Conservation (phyloP, 2,329 filamentous ascomycete genomes). For the Thielaviopsis euricoi region DNA sequence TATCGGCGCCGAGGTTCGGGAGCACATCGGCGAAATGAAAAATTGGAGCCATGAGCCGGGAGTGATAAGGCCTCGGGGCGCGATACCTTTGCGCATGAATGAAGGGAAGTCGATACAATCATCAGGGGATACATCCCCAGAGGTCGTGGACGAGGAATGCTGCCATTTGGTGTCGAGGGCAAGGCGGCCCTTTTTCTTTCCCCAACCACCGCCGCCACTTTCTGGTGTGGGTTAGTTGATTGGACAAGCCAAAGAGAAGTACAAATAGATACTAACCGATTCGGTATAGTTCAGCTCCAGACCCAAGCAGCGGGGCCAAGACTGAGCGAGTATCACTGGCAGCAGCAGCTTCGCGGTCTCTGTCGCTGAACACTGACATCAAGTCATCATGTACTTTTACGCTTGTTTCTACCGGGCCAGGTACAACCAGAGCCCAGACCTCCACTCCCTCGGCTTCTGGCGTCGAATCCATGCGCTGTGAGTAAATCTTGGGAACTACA, state of each 20-base stretch:
- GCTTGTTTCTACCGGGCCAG: not conserved
- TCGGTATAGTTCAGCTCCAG: conserved; percentile 25
- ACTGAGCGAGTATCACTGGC: not conserved
- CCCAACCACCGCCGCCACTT: conserved; percentile 76
- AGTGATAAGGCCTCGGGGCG: conserved; percentile 33
- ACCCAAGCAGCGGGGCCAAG: not conserved
- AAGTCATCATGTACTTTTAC: conserved; percentile 32
- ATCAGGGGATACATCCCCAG: conserved; percentile 14
- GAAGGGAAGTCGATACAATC: conserved; percentile 21
- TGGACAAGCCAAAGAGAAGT: not conserved
- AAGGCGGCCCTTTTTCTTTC: conserved; percentile 59
- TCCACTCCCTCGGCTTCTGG: conserved; percentile 33
- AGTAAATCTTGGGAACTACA: conserved; percentile 42
- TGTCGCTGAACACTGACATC: conserved; percentile 10
- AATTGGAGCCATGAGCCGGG: conserved; percentile 53
- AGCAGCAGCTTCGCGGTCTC: conserved; percentile 5
- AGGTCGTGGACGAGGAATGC: conserved; percentile 11
- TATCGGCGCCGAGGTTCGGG: conserved; percentile 6
- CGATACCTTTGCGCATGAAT: conserved; percentile 9
- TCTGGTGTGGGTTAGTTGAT: conserved; percentile 25
- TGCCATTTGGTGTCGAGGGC: conserved; percentile 48
- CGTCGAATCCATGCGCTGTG: conserved; percentile 19
- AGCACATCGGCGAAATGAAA: conserved; percentile 28
- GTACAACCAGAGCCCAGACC: conserved; percentile 50
- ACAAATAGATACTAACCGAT: conserved; percentile 22